phyloP scores from a whole-genome alignment of 78 protist genomes.

The Dictyostelium firmibasis region DNA sequence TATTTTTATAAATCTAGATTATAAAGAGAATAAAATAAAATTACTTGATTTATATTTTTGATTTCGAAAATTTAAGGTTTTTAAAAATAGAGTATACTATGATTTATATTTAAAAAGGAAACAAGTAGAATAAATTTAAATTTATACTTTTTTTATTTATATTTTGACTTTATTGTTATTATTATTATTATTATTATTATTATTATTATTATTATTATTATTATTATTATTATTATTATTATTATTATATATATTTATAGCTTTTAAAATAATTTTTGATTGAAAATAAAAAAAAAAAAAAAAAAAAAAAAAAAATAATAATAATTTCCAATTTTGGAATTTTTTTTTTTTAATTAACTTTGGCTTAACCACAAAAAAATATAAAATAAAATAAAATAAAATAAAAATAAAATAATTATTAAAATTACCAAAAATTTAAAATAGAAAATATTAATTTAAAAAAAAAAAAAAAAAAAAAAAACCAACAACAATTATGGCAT shows the following conservation, averaged over 20 bases:
- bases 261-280: background rate
- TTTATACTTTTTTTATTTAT: too few species aligned
- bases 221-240: too few species aligned
- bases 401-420: background rate
- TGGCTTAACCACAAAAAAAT: background rate
- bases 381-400: background rate
- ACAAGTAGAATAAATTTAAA: too few species aligned
- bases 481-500: background rate
- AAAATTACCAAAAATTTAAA: too few species aligned
- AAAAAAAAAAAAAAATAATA: background rate
- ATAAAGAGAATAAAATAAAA: background rate
- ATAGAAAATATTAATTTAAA: background rate
- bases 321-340: background rate
- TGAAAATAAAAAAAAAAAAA: background rate
- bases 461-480: too few species aligned
- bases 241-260: too few species aligned
- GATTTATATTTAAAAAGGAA: too few species aligned
- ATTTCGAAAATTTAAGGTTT: background rate
- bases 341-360: background rate
- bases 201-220: too few species aligned
- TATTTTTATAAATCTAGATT: background rate
- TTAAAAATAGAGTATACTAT: too few species aligned
- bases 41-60: background rate
- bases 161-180: too few species aligned
- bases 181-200: too few species aligned